Conservation (phyloP, 1,284 basidiomycete genomes). For the Melampsora occidentalis region DNA sequence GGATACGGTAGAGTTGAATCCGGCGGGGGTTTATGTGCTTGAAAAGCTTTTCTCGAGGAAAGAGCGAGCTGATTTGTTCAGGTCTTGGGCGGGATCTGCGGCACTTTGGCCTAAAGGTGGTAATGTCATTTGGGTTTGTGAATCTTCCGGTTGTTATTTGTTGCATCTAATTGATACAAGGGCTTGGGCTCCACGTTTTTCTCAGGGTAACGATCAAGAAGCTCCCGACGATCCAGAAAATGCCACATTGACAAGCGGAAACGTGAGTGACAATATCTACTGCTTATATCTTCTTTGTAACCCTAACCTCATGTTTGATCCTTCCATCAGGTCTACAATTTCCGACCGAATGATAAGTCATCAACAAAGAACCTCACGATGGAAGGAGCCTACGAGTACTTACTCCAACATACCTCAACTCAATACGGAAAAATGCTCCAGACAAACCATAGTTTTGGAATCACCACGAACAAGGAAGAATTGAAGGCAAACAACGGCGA, state of each 20-base stretch:
- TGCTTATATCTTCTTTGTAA: not conserved
- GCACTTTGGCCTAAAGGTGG: conserved; percentile 70
- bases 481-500: conserved; percentile 53
- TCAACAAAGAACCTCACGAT: conserved; percentile 73
- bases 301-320: conserved; percentile 28
- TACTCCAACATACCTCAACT: conserved; percentile 78
- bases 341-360: conserved; percentile 52
- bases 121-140: conserved; percentile 82
- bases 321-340: conserved; percentile 45
- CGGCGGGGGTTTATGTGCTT: conserved; percentile 66
- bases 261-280: conserved; percentile 45
- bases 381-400: conserved; percentile 71
- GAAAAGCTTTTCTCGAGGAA: conserved; percentile 63
- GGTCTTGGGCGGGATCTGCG: conserved; percentile 90
- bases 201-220: conserved; percentile 44
- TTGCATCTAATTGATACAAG: conserved; percentile 46
- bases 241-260: conserved; percentile 53
- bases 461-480: conserved; percentile 71
- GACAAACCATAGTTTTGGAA: conserved; percentile 87
- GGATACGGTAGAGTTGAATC: conserved; percentile 85
- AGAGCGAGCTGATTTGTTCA: conserved; percentile 86
- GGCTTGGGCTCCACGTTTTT: not conserved
- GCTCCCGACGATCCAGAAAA: conserved; percentile 75
- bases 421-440: conserved; percentile 74
- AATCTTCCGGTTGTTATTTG: conserved; percentile 51